Percentiles rank a stretch among this genome's conserved stretches.
Conservation (phyloP, 2,329 filamentous ascomycete species). For the Byssoonygena ceratinophila region DNA sequence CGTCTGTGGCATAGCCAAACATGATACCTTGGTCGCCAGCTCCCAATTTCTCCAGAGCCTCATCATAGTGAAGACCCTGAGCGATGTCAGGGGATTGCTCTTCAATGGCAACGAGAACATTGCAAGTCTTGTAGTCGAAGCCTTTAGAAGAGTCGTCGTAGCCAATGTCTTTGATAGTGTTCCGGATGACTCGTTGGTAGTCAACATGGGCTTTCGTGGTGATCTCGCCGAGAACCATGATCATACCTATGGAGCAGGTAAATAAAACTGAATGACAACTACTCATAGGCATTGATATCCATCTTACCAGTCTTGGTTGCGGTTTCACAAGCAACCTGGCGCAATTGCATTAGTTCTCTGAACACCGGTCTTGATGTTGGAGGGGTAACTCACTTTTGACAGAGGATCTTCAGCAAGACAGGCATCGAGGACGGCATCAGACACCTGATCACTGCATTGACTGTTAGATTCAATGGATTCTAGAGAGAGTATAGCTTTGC, state of each 20-base stretch:
- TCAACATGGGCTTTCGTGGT: conserved; percentile 91
- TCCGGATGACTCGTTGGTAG: conserved; percentile 96
- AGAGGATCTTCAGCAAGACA: conserved; percentile 88
- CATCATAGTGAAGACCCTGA: conserved; percentile 95
- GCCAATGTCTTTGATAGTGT: conserved; percentile 94
- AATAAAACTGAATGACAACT: conserved; percentile 13
- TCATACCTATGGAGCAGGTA: conserved; percentile 47
- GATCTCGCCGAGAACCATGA: conserved; percentile 99
- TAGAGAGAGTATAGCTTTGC: neutral
- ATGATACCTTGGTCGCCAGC: conserved; percentile 99
- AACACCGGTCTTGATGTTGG: neutral
- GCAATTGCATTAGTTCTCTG: neutral
- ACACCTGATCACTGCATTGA: conserved; percentile 69
- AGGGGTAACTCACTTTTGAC: conserved; percentile 57
- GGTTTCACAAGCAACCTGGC: conserved; percentile 81
- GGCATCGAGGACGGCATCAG: conserved; percentile 96
- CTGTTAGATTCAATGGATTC: conserved; percentile 7
- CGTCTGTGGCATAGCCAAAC: conserved; percentile 99
- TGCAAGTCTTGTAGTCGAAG: conserved; percentile 99
- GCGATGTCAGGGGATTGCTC: conserved; percentile 98
- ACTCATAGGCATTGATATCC: conserved; percentile 3
- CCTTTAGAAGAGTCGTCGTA: conserved; percentile 96
- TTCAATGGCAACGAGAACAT: conserved; percentile 97
- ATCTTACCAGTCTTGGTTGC: conserved; percentile 89
- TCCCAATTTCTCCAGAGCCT: conserved; percentile 93